Evolutionary conservation across 164 flowering plant species (phyloP), one percentile per base, ranked within the genome.

Genomic region (Magnolia changhungtana): DNA sequence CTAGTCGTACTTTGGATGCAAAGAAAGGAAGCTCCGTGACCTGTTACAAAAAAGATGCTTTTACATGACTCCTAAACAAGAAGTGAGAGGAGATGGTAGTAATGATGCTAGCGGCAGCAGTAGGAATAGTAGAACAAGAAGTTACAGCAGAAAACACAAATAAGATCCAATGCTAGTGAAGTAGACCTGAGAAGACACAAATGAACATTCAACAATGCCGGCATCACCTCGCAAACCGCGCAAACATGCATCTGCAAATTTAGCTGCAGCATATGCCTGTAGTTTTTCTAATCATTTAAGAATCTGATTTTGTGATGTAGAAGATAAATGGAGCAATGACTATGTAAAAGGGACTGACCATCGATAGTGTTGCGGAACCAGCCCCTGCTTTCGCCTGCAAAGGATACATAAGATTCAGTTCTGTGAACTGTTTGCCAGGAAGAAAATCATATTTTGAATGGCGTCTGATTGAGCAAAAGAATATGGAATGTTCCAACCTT

Each of bases 11-110:
- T 75, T 92, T 93, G 18, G 95, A 80, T 66, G 99, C 97, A 73
- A 96, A 96, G 88, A 89, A 96, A 1, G 98, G 98, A 24, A 96
- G 93, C 78, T 91, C 98, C n/a, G 98, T 94, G 73, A 96, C 97
- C 98, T 92, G 82, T 14, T 77, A 61, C 19, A 63, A 45, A 66
- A 27, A 58, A 19, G 20, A 63, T 52, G 16, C 59, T 52, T 52
- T 52, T 14, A 52, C 10, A 52, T 52, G 14, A n/a, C 23, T 9
- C 29, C 68, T 19, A 65, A 65, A 66, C 45, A 37, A 37, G 45
- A 63, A 63, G 65, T 18, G 65, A 21, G 21, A 63, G 29, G 31
- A 21, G 20, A 24, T 23, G 27, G 20, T 24, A 8, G 27, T 19
- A 63, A 6, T n/a, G 4, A 9, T n/a, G 18, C n/a, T 63, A 63